Percentiles rank a stretch among this genome's conserved stretches.
Evolutionary conservation across 805 yeast genomes (phyloP).

Genomic region (Saccharomyces eubayanus): DNA sequence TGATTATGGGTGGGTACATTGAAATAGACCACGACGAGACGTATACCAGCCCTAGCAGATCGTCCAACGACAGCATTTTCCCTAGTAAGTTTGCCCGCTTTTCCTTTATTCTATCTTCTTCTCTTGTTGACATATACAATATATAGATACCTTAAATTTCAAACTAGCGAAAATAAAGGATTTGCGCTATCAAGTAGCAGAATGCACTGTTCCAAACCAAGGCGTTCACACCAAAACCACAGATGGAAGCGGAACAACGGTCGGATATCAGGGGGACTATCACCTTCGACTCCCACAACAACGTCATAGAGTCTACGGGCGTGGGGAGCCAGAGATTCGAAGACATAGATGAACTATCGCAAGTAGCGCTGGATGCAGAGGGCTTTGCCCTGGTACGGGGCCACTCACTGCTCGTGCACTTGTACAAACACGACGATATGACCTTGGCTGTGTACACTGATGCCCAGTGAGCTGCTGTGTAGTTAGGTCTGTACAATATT

Average conservation of each 20-base stretch:
- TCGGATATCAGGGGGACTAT: conserved; percentile 25
- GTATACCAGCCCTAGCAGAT: conserved; percentile 31
- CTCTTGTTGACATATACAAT: not conserved
- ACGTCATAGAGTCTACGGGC: conserved; percentile 26
- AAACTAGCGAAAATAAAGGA: not conserved
- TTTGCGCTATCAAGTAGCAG: conserved; percentile 1
- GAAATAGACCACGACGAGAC: conserved; percentile 40
- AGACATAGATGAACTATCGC: conserved; percentile 20
- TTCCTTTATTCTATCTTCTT: not conserved
- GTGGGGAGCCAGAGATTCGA: conserved; percentile 22
- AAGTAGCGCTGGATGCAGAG: conserved; percentile 18
- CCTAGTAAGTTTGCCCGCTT: not conserved
- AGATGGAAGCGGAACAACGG: not conserved
- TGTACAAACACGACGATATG: conserved; percentile 22
- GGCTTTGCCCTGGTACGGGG: conserved; percentile 23
- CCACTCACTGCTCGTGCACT: conserved; percentile 13
- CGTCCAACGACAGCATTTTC: conserved; percentile 7
- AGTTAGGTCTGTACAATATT: not conserved
- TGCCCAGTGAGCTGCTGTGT: not conserved
- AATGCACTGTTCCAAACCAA: not conserved
- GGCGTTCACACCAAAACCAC: not conserved
- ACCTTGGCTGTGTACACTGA: conserved; percentile 23
- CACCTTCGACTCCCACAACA: conserved; percentile 26
- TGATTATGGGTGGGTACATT: conserved; percentile 41
- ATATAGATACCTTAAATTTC: too few relatives aligned